Evolutionary conservation across 345 rosid genomes (phyloP).

Genomic region (Citrus sinensis): DNA sequence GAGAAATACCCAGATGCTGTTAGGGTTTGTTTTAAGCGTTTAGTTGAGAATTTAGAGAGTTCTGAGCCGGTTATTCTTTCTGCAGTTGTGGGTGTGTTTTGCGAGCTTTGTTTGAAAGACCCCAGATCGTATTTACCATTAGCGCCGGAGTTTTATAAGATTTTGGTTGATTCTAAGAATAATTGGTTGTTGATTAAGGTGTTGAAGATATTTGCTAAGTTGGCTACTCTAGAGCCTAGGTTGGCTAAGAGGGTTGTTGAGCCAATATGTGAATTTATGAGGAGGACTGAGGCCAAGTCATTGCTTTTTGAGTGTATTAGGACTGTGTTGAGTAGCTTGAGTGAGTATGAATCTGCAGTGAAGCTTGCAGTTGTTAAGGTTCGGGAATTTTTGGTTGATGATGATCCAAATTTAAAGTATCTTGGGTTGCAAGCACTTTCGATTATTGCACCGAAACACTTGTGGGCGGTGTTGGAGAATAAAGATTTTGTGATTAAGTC

Average conservation of each 20-base stretch:
- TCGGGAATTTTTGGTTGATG: slow-evolving; percentile 68
- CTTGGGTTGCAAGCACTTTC: slow-evolving; percentile 85
- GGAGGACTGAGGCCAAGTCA: slow-evolving; percentile 78
- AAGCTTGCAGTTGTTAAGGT: slow-evolving; percentile 68
- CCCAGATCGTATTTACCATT: slow-evolving; percentile 76
- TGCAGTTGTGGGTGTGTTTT: slow-evolving; percentile 77
- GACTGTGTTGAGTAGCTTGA: slow-evolving; percentile 72
- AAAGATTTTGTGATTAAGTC: slow-evolving; percentile 85
- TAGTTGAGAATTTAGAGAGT: slow-evolving; percentile 87
- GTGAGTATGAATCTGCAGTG: slow-evolving; percentile 85
- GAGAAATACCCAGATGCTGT: slow-evolving; percentile 89
- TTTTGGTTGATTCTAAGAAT: slow-evolving; percentile 80
- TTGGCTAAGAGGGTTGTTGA: slow-evolving; percentile 76
- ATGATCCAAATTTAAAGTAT: slow-evolving; percentile 90
- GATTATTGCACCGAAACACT: slow-evolving; percentile 57
- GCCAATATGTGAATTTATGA: slow-evolving; percentile 83
- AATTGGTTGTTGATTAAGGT: slow-evolving; percentile 93
- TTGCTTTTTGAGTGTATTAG: slow-evolving; percentile 84
- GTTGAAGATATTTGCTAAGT: slow-evolving; percentile 69
- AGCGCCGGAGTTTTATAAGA: slow-evolving; percentile 83
- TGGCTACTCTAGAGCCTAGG: slow-evolving; percentile 82
- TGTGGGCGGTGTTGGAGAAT: slow-evolving; percentile 86
- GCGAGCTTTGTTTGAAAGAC: slow-evolving; percentile 71
- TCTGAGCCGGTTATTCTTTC: slow-evolving; percentile 57
- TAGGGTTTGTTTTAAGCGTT: slow-evolving; percentile 81